phyloP scores from a whole-genome alignment of 352 stramenopile species.

The Thraustotheca clavata region DNA sequence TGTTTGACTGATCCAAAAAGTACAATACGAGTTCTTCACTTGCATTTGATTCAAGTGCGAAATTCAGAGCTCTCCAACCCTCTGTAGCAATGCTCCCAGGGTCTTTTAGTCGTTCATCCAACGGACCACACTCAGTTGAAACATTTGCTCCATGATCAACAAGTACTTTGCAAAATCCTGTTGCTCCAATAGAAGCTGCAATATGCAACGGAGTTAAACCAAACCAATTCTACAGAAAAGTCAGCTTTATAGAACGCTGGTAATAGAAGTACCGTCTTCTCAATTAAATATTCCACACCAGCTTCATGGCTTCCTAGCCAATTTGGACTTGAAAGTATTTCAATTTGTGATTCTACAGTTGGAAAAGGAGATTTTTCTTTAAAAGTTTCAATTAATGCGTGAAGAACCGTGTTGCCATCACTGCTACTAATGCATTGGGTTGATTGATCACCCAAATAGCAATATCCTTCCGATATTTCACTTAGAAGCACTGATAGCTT shows the following conservation, averaged over 20 bases:
- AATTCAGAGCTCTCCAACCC: constrained; percentile 45
- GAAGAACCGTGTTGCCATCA: constrained; percentile 37
- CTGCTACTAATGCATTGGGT: constrained; percentile 23
- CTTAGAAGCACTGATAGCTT: constrained; percentile 2
- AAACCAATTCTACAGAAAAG: constrained; percentile 35
- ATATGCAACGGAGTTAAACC: constrained; percentile 44
- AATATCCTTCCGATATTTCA: constrained; percentile 14
- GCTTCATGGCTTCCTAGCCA: constrained; percentile 29
- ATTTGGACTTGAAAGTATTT: constrained; percentile 23
- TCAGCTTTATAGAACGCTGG: background rate
- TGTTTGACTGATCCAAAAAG: constrained; percentile 29
- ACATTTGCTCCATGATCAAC: constrained; percentile 33
- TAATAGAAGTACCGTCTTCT: constrained; percentile 29
- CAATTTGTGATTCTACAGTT: constrained; percentile 28
- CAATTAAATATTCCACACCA: constrained; percentile 23
- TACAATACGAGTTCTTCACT: constrained; percentile 27
- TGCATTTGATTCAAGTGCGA: constrained; percentile 27
- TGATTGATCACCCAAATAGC: background rate
- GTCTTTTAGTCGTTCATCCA: constrained; percentile 35
- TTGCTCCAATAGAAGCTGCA: constrained; percentile 35
- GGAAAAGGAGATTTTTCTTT: constrained; percentile 29
- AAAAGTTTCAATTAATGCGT: constrained; percentile 39
- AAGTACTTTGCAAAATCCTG: constrained; percentile 35
- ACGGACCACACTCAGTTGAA: constrained; percentile 32
- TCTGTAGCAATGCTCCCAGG: constrained; percentile 29